phyloP scores from a whole-genome alignment of 768 basidiomycete genomes.

The Infundibulicybe gibba region DNA sequence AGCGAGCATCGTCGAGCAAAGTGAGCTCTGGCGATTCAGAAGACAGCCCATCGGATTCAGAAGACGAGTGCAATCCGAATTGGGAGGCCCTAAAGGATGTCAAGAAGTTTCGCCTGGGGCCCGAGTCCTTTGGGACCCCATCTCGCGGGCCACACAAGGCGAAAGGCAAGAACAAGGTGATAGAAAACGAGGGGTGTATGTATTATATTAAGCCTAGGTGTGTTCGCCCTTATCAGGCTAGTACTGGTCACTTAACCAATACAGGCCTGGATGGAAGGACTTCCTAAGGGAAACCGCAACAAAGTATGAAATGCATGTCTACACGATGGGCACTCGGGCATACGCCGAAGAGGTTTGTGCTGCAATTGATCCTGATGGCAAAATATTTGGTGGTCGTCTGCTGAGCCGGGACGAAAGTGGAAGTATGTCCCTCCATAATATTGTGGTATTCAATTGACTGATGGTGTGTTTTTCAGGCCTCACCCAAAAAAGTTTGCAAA shows the following conservation, averaged over 20 bases:
- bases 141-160: constrained; percentile 32
- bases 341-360: constrained; percentile 96
- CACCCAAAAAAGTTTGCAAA: constrained; percentile 87
- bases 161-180: constrained; percentile 59
- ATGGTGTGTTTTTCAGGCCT: constrained; percentile 49
- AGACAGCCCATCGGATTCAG: constrained; percentile 35
- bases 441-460: neutral
- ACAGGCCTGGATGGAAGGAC: constrained; percentile 74
- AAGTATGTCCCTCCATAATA: constrained; percentile 26
- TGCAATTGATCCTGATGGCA: constrained; percentile 87
- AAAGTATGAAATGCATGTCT: constrained; percentile 98
- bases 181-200: constrained; percentile 82
- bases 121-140: constrained; percentile 62
- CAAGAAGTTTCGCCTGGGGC: constrained; percentile 80
- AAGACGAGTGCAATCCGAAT: constrained; percentile 84
- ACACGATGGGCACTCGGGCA: constrained; percentile 98
- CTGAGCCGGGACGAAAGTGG: constrained; percentile 95
- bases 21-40: constrained; percentile 33
- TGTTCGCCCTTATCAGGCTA: constrained; percentile 17
- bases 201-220: constrained; percentile 99
- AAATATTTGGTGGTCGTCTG: constrained; percentile 82
- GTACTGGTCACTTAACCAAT: constrained; percentile 8
- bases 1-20: constrained; percentile 30
- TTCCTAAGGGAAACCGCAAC: constrained; percentile 71
- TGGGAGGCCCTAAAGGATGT: constrained; percentile 91